A percentile compares a stretch with the other conserved stretches of the same genome.
Evolutionary conservation across 495 filamentous ascomycete species (phyloP).

Genomic region (Daldinia concentrica): DNA sequence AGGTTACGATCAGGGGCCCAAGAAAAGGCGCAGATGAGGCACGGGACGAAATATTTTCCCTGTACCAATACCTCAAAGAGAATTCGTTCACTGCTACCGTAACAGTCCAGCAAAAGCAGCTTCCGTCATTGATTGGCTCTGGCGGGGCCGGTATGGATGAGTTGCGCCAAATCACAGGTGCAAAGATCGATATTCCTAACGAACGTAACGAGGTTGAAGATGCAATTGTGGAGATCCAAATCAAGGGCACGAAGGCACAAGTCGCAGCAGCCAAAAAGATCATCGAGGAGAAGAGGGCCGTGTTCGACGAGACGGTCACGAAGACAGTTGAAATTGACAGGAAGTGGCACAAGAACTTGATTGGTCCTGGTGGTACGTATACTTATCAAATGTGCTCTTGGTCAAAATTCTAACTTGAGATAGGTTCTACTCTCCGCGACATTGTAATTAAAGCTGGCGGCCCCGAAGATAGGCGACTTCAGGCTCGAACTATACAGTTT

Average conservation of each 20-base stretch:
- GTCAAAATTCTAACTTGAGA: constrained; percentile 49
- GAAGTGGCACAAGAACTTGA: constrained; percentile 89
- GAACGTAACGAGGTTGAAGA: constrained; percentile 65
- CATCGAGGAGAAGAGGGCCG: constrained; percentile 79
- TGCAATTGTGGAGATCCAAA: constrained; percentile 78
- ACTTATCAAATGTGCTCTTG: neutral
- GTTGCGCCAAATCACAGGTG: constrained; percentile 80
- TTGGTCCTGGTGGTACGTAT: constrained; percentile 83
- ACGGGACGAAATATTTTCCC: constrained; percentile 84
- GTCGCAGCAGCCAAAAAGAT: constrained; percentile 90
- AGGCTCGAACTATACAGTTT: constrained; percentile 89
- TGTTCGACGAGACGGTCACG: constrained; percentile 86
- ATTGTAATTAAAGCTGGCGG: constrained; percentile 90
- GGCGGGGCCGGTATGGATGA: constrained; percentile 90
- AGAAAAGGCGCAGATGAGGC: constrained; percentile 91
- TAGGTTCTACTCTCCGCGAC: constrained; percentile 85
- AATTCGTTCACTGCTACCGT: constrained; percentile 81
- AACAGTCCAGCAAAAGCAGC: constrained; percentile 84
- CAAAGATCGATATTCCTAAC: constrained; percentile 88
- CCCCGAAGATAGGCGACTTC: constrained; percentile 79
- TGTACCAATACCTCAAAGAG: constrained; percentile 87
- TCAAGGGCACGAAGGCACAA: constrained; percentile 89
- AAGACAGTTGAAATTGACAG: constrained; percentile 87
- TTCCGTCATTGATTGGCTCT: constrained; percentile 89
- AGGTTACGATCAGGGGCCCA: constrained; percentile 89